Conservation (phyloP, 345 rosid species). For the Salix suchowensis region DNA sequence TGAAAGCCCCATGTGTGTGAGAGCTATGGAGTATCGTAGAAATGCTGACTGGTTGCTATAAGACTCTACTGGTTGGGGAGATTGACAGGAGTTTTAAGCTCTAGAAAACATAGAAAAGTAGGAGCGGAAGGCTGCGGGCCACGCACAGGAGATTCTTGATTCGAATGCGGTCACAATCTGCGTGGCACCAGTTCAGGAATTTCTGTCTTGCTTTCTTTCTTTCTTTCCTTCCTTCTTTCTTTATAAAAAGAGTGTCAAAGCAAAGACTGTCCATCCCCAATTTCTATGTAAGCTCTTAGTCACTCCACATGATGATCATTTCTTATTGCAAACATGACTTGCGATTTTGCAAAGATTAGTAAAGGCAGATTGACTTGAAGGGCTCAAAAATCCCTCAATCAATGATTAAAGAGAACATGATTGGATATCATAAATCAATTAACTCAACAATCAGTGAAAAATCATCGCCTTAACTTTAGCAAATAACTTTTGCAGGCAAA, state of each 20-base stretch:
- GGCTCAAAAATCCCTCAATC: background rate
- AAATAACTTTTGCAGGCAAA: background rate
- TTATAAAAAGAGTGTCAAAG: background rate
- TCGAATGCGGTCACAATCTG: background rate
- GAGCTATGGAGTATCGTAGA: background rate
- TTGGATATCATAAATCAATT: background rate
- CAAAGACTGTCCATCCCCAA: background rate
- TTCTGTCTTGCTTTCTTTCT: too few species aligned
- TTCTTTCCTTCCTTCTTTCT: background rate
- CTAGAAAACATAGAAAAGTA: background rate
- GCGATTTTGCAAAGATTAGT: background rate
- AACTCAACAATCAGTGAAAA: background rate
- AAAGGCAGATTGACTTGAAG: background rate
- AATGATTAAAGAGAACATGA: background rate
- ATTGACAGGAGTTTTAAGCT: background rate
- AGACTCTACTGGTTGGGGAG: background rate
- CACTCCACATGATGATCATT: slow-evolving; percentile 8
- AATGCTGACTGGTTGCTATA: background rate
- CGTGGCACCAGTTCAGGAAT: background rate
- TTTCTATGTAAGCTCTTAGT: background rate
- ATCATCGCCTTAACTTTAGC: background rate
- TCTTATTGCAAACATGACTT: background rate
- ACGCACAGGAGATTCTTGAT: background rate
- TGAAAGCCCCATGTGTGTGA: background rate
- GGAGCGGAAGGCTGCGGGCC: background rate